Base-by-base conservation (phyloP, 1,139 yeast genomes). In the Kodamaea sp. region DNA sequence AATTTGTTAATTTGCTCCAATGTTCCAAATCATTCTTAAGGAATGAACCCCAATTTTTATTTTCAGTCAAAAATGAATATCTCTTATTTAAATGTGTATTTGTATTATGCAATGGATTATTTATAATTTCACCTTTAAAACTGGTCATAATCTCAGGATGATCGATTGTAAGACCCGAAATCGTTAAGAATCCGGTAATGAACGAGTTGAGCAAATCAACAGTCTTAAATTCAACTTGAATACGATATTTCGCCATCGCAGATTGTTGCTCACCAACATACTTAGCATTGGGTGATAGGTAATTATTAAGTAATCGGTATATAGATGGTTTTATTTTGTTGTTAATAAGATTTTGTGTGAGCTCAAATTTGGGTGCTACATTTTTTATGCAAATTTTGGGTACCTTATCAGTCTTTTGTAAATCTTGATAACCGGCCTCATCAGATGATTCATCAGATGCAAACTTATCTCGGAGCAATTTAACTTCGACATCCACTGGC, bases 81-180 rank as follows among this genome's bases (percentile, higher is more conserved):
- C 51, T 50, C 34, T 55, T 57, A 34, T 53, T 39, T 56, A 62
- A 49, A 73, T 78, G 29, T 73, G 55, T 57, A 29, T 41, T 37
- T 7, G 52, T 49, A 6, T 53, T 47, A 35, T 53, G 49, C 35
- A 67, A 53, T 52, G 78, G 60, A 73, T 81, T 46, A 47, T 88
- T 84, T 32, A 89, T 79, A 46, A 89, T 84, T 55, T 86, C 96
- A 5, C 90, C 94, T 51, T 81, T 87, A 64, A 90, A 90, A 55
- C 83, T 89, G 0, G 97, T 90, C 9, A 87, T 79, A 45, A 90
- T 81, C 47, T 82, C 81, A 1, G 95, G 90, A 48, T 84, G 79
- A 34, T 79, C 73, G 41, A 78, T 81, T 0, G 96, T 87, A 36
- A 90, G 69, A 2, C 95, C 95, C 42, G 81, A 75, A 41, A 90